phyloP scores from a whole-genome alignment of 78 protist genomes.

The Dictyostelium capitatum region DNA sequence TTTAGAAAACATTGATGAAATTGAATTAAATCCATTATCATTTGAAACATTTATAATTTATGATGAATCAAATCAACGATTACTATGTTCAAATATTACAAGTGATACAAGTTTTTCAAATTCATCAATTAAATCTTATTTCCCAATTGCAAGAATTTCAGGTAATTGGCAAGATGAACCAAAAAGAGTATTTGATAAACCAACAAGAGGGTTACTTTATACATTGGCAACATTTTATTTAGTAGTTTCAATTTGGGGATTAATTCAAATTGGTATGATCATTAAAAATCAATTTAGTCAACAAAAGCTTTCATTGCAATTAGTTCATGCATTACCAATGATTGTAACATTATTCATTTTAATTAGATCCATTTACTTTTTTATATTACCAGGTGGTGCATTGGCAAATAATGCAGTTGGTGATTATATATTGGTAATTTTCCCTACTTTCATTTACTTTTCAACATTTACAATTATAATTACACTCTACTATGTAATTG shows the following conservation, averaged over 20 bases:
- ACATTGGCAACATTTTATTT: conserved; percentile 24
- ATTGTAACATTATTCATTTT: background rate
- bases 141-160: background rate
- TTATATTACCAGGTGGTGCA: conserved; percentile 16
- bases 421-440: conserved; percentile 30
- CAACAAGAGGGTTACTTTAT: background rate
- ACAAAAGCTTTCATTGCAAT: background rate
- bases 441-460: conserved; percentile 37
- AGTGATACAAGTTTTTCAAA: background rate
- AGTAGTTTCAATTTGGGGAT: background rate
- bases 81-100: background rate
- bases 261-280: background rate
- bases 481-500: conserved; percentile 6
- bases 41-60: background rate
- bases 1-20: background rate
- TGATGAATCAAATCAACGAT: background rate
- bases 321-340: background rate
- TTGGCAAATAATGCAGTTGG: background rate
- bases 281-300: background rate
- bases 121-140: background rate
- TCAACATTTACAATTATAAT: conserved; percentile 36
- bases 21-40: background rate
- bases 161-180: background rate
- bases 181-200: background rate
- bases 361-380: conserved; percentile 12